Evolutionary conservation across 345 rosid species (phyloP).

Genomic region (Eucalyptus guilfoylei): DNA sequence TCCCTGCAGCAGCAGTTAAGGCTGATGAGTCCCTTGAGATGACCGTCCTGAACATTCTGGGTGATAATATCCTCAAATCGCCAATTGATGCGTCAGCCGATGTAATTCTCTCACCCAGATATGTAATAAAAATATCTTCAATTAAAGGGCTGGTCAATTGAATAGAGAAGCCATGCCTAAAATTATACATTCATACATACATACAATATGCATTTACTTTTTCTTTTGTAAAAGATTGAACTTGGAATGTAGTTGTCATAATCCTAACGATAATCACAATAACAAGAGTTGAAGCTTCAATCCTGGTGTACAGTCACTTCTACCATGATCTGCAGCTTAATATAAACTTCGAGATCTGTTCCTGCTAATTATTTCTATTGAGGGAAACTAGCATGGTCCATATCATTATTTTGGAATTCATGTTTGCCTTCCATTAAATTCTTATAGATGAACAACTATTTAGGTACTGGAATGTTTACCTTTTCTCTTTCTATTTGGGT

Average conservation of each 20-base stretch:
- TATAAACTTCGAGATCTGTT: background rate
- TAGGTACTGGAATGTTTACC: background rate
- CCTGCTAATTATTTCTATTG: background rate
- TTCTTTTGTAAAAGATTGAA: background rate
- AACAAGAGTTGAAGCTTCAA: background rate
- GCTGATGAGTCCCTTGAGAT: constrained; percentile 90
- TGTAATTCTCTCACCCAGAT: constrained; percentile 19
- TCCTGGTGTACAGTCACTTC: background rate
- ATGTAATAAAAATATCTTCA: background rate
- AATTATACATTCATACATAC: background rate
- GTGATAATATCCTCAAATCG: constrained; percentile 64
- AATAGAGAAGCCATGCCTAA: background rate
- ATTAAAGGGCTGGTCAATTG: background rate
- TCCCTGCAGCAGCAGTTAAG: constrained; percentile 35
- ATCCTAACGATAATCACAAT: background rate
- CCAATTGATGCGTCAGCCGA: constrained; percentile 73
- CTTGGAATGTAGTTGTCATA: background rate
- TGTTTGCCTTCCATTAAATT: background rate
- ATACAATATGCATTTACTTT: background rate
- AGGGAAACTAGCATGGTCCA: background rate
- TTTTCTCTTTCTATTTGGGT: background rate
- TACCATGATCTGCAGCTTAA: background rate
- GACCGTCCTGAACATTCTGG: constrained; percentile 57
- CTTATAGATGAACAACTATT: background rate
- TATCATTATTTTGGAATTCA: background rate